phyloP scores from a whole-genome alignment of 352 stramenopile species.

The Peronosclerospora sorghi region DNA sequence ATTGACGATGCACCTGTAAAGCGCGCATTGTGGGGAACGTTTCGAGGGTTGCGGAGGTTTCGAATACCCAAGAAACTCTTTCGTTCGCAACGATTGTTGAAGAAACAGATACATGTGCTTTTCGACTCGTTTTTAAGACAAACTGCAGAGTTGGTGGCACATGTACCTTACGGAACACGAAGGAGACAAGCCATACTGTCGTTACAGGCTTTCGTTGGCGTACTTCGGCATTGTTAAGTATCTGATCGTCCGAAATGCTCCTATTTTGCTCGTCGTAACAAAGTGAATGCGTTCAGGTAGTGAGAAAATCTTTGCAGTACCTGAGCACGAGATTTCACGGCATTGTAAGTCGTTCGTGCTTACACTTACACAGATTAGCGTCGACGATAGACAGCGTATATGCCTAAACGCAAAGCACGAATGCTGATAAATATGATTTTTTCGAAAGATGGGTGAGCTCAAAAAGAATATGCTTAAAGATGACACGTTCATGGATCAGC shows the following conservation, averaged over 20 bases:
- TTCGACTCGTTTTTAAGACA: conserved; percentile 59
- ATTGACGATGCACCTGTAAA: too few relatives aligned
- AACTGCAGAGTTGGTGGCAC: conserved; percentile 44
- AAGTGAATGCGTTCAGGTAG: too few relatives aligned
- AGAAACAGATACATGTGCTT: conserved; percentile 39
- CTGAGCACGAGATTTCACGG: too few relatives aligned
- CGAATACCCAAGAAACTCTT: too few relatives aligned
- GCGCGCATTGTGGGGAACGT: too few relatives aligned
- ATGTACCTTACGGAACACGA: conserved; percentile 41
- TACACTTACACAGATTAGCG: conserved; percentile 72
- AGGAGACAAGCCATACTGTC: conserved; percentile 36
- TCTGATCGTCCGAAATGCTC: conserved; percentile 29
- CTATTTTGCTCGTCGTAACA: conserved; percentile 27
- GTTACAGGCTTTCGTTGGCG: conserved; percentile 48
- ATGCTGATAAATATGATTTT: conserved; percentile 65
- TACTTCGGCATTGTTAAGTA: conserved; percentile 33
- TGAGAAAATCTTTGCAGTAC: conserved; percentile 35
- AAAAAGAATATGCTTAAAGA: conserved; percentile 50
- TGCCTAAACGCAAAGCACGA: too few relatives aligned
- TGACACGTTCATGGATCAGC: too few relatives aligned
- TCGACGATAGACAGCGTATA: conserved; percentile 26
- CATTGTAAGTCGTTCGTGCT: too few relatives aligned
- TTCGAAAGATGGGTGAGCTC: conserved; percentile 79
- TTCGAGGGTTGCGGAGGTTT: too few relatives aligned
- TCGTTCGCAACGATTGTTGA: too few relatives aligned